phyloP scores from a whole-genome alignment of 768 basidiomycete genomes.

The Kwoniella sp. region DNA sequence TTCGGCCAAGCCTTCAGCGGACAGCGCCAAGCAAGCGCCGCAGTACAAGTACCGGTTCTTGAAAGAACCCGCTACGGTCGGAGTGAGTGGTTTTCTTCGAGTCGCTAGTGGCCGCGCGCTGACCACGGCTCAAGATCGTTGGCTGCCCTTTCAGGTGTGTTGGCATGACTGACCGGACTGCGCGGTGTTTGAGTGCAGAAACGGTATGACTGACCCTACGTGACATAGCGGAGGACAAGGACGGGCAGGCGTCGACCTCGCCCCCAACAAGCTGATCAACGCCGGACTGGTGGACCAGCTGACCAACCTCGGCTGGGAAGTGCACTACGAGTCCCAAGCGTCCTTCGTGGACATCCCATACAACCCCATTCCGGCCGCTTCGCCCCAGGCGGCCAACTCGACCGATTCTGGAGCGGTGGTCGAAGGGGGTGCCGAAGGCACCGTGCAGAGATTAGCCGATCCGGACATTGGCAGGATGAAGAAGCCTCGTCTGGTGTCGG shows the following conservation, averaged over 20 bases:
- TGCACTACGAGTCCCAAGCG: constrained; percentile 84
- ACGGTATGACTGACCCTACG: not conserved
- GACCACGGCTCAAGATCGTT: too few relatives aligned
- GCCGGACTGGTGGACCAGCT: constrained; percentile 79
- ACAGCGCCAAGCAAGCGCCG: constrained; percentile 13
- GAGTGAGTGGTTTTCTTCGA: constrained; percentile 59
- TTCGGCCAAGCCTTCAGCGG: constrained; percentile 11
- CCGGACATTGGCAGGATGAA: constrained; percentile 83
- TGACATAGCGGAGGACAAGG: constrained; percentile 30
- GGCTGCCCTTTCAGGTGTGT: constrained; percentile 91
- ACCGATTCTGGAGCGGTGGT: constrained; percentile 40
- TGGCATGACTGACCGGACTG: not conserved
- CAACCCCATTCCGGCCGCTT: constrained; percentile 29
- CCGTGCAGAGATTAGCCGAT: constrained; percentile 52
- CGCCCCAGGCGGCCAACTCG: not conserved
- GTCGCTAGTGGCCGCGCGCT: too few relatives aligned
- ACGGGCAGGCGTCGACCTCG: constrained; percentile 43
- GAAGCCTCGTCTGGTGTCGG: constrained; percentile 81
- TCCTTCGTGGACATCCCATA: constrained; percentile 59
- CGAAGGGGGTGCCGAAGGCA: not conserved
- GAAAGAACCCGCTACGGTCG: constrained; percentile 66
- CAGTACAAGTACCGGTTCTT: constrained; percentile 55
- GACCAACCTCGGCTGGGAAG: constrained; percentile 75
- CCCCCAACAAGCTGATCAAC: constrained; percentile 78
- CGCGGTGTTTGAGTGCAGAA: not conserved